phyloP scores from a whole-genome alignment of 2,329 filamentous ascomycete genomes.

The Pseudogymnoascus sp. region DNA sequence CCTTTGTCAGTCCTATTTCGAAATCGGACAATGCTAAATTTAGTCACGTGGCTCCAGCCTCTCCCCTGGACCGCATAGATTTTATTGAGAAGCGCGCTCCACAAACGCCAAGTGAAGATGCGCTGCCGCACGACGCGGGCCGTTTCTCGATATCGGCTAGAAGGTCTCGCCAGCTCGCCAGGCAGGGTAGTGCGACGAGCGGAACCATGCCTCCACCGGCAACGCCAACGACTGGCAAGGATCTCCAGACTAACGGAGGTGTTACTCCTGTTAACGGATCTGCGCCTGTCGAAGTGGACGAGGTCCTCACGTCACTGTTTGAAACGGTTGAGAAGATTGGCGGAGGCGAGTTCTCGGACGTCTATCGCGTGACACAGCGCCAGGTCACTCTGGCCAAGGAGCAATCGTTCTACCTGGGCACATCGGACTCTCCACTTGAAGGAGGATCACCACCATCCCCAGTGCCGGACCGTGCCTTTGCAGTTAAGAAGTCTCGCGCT shows the following conservation, averaged over 20 bases:
- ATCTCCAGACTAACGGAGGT: constrained; percentile 48
- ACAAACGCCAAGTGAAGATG: constrained; percentile 68
- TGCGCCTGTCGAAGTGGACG: constrained; percentile 66
- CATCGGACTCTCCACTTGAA: constrained; percentile 39
- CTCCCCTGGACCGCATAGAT: constrained; percentile 49
- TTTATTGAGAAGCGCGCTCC: constrained; percentile 49
- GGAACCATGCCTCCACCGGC: constrained; percentile 57
- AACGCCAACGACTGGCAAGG: constrained; percentile 64
- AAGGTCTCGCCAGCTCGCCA: constrained; percentile 21
- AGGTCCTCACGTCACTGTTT: constrained; percentile 66
- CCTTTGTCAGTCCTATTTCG: constrained; percentile 28
- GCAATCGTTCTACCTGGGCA: constrained; percentile 33
- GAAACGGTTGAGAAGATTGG: constrained; percentile 73
- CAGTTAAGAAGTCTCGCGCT: constrained; percentile 87
- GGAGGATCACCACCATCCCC: constrained; percentile 45
- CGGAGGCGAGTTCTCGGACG: constrained; percentile 86
- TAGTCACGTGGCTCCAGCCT: constrained; percentile 46
- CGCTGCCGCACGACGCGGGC: constrained; percentile 72
- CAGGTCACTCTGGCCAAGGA: constrained; percentile 31
- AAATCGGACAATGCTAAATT: constrained; percentile 46
- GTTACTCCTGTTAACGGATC: constrained; percentile 64
- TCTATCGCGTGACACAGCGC: constrained; percentile 65
- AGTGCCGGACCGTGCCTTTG: constrained; percentile 59
- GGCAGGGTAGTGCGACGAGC: constrained; percentile 28
- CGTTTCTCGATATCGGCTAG: constrained; percentile 71